A percentile compares a stretch with the other conserved stretches of the same genome.
These are phyloP conservation scores for Populus hybrid DNA, from an alignment of 441 rosid genomes.

Conservation along the genomic window DNA sequence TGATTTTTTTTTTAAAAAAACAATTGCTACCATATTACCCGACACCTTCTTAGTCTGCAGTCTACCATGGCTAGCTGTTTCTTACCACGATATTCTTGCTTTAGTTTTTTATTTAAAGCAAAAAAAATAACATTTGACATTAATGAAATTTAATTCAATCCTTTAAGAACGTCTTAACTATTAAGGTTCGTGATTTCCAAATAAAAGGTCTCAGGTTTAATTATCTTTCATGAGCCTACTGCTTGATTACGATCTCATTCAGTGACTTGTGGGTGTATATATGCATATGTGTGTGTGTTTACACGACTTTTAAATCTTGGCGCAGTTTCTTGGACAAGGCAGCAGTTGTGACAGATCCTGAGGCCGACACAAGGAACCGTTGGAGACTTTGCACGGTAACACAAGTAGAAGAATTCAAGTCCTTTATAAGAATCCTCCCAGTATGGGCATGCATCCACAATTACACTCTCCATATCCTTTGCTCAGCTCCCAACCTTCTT, in stretches of 20 bases:
- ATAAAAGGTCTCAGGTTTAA: too few species aligned
- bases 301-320: neutral
- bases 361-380: slow-evolving; percentile 20
- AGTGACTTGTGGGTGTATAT: too few species aligned
- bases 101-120: too few species aligned
- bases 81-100: neutral
- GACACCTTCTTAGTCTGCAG: too few species aligned
- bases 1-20: too few species aligned
- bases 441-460: slow-evolving; percentile 57
- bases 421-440: slow-evolving; percentile 44
- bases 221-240: too few species aligned
- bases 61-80: too few species aligned
- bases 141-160: neutral
- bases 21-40: too few species aligned
- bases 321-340: slow-evolving; percentile 62
- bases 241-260: too few species aligned
- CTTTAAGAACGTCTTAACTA: neutral
- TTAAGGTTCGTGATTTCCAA: too few species aligned
- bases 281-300: too few species aligned
- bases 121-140: neutral
- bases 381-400: slow-evolving; percentile 63
- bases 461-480: slow-evolving; percentile 49
- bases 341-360: slow-evolving; percentile 38
- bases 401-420: slow-evolving; percentile 65
- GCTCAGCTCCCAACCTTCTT: slow-evolving; percentile 56